These are phyloP conservation scores for Termitomyces bulborhizus DNA, from an alignment of 768 basidiomycete species.

Conservation along the genomic window DNA sequence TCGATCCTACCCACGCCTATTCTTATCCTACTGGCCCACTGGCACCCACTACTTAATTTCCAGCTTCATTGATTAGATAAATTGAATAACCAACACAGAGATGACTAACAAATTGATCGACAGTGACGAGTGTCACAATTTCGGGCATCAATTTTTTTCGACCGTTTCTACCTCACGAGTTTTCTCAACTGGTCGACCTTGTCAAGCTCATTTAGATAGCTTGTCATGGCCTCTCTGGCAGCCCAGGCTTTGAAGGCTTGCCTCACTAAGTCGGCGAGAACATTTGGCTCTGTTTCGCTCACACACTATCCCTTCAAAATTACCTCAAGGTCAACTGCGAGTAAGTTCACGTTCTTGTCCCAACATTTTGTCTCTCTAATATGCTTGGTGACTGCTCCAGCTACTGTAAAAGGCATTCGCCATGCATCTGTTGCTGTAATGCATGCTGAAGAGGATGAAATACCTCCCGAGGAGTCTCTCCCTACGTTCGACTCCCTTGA, in stretches of 20 bases:
- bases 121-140: background rate
- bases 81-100: too few relatives aligned
- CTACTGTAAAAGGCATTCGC: constrained; percentile 1
- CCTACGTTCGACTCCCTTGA: constrained; percentile 31
- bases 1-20: too few relatives aligned
- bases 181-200: background rate
- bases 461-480: constrained; percentile 13
- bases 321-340: constrained; percentile 10
- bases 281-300: constrained; percentile 17
- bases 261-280: constrained; percentile 9
- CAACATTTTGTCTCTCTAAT: background rate
- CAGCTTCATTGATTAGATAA: too few relatives aligned
- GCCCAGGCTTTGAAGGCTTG: constrained; percentile 17
- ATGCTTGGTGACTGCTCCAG: background rate
- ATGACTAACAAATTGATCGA: background rate
- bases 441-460: background rate
- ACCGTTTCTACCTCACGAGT: background rate
- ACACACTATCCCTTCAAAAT: constrained; percentile 18
- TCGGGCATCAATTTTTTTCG: constrained; percentile 6
- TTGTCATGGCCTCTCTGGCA: constrained; percentile 17
- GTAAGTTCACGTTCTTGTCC: constrained; percentile 1
- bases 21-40: too few relatives aligned
- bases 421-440: constrained; percentile 10
- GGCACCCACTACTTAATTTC: too few relatives aligned
- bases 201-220: constrained; percentile 10